These are phyloP conservation scores for Porphyra umbilicalis DNA, from an alignment of 31 red algal species.

Conservation along the genomic window DNA sequence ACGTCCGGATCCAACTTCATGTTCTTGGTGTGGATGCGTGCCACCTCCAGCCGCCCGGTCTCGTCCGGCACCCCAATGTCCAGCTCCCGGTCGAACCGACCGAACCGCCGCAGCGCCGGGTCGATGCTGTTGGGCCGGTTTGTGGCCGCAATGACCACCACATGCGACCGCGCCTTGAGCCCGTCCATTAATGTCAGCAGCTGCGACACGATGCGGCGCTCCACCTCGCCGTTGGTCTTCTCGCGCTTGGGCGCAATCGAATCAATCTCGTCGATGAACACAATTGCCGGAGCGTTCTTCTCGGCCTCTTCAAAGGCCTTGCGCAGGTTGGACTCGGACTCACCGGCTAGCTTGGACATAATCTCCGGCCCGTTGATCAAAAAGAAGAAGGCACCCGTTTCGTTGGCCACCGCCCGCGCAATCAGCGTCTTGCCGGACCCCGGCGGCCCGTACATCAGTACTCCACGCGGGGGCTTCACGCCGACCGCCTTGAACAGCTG, in stretches of 20 bases:
- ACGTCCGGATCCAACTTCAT: constrained; percentile 98
- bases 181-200: constrained; percentile 96
- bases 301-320: constrained; percentile 98
- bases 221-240: constrained; percentile 94
- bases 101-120: constrained; percentile 92
- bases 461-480: constrained; percentile 92
- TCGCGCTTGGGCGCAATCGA: constrained; percentile 97
- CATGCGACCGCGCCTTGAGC: constrained; percentile 77
- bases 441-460: constrained; percentile 96
- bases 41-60: constrained; percentile 86
- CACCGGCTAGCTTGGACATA: constrained; percentile 92
- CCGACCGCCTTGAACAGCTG: constrained; percentile 97
- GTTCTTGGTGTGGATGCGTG: constrained; percentile 98
- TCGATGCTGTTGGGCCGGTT: constrained; percentile 96
- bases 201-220: constrained; percentile 90
- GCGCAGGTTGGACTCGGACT: constrained; percentile 83
- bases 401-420: constrained; percentile 94
- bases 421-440: constrained; percentile 99
- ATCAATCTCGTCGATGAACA: constrained; percentile 99
- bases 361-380: constrained; percentile 97
- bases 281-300: constrained; percentile 98
- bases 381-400: constrained; percentile 97
- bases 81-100: constrained; percentile 96
- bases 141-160: constrained; percentile 96
- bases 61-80: constrained; percentile 99